Percentiles rank a stretch among this genome's conserved stretches.
These are phyloP conservation scores for Rhododendron molle DNA, from an alignment of 148 eudicot genomes.

Conservation along the genomic window DNA sequence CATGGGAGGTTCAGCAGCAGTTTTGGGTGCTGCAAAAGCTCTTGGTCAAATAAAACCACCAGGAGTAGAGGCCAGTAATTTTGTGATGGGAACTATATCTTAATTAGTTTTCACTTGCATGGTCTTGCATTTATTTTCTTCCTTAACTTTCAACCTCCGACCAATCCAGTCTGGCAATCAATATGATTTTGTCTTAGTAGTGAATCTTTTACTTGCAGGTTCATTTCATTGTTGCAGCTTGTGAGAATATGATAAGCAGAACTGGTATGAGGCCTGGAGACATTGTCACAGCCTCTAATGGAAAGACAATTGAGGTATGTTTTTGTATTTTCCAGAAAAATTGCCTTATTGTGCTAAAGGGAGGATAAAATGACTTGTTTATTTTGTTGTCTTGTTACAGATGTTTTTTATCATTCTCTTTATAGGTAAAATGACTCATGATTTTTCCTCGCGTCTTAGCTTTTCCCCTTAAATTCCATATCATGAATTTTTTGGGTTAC, in stretches of 20 bases:
- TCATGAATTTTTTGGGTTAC: neutral
- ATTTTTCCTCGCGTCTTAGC: neutral
- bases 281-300: constrained; percentile 90
- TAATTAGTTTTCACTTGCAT: neutral
- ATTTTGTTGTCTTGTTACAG: neutral
- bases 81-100: neutral
- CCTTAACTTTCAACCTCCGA: neutral
- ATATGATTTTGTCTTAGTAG: neutral
- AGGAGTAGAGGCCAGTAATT: constrained; percentile 83
- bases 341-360: neutral
- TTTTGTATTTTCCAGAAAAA: neutral
- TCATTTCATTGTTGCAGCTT: constrained; percentile 96
- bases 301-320: constrained; percentile 96
- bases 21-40: constrained; percentile 97
- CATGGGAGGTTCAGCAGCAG: constrained; percentile 99
- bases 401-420: neutral
- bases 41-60: constrained; percentile 94
- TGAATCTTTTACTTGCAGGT: constrained; percentile 47
- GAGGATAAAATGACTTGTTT: neutral
- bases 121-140: neutral
- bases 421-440: neutral
- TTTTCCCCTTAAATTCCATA: neutral
- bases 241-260: constrained; percentile 99
- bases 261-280: constrained; percentile 99
- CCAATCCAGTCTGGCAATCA: neutral